phyloP scores from a whole-genome alignment of 805 yeast genomes.

The Tetrapisispora namnaoensis region DNA sequence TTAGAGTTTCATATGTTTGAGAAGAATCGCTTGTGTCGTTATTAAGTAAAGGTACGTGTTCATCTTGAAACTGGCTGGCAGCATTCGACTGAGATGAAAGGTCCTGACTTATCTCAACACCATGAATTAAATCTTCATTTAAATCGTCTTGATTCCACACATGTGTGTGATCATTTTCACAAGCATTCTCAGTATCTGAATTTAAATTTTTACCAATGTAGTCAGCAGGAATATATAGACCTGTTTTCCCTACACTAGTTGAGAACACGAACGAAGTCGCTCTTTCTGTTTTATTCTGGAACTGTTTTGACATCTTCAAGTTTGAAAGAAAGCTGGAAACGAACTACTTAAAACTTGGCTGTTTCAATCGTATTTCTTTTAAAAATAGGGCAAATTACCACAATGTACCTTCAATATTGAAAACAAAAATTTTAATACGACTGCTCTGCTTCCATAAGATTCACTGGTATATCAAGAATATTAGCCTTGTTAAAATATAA shows the following conservation, averaged over 20 bases:
- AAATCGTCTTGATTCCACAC: not conserved
- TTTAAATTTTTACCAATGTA: conserved; percentile 10
- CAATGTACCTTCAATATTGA: not conserved
- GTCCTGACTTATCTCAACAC: not conserved
- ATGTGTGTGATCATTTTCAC: not conserved
- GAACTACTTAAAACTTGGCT: not conserved
- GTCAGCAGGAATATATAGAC: conserved; percentile 25
- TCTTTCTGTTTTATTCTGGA: conserved; percentile 20
- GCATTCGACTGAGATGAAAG: not conserved
- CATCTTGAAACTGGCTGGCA: not conserved
- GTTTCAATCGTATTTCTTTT: not conserved
- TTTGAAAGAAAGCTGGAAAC: not conserved
- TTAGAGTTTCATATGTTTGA: not conserved
- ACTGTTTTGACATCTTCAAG: conserved; percentile 18
- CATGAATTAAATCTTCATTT: not conserved
- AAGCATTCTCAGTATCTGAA: not conserved
- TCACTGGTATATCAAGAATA: too few relatives aligned
- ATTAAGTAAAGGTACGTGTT: not conserved
- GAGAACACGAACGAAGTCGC: conserved; percentile 28
- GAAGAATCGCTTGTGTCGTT: not conserved
- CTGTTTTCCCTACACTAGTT: conserved; percentile 27
- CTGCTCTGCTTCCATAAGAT: not conserved
- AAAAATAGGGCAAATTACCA: not conserved
- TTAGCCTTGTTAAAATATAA: too few relatives aligned
- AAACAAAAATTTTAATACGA: not conserved